Evolutionary conservation across 495 filamentous ascomycete species (phyloP), one percentile per base, ranked within the genome.

Genomic region (Choiromyces venosus): DNA sequence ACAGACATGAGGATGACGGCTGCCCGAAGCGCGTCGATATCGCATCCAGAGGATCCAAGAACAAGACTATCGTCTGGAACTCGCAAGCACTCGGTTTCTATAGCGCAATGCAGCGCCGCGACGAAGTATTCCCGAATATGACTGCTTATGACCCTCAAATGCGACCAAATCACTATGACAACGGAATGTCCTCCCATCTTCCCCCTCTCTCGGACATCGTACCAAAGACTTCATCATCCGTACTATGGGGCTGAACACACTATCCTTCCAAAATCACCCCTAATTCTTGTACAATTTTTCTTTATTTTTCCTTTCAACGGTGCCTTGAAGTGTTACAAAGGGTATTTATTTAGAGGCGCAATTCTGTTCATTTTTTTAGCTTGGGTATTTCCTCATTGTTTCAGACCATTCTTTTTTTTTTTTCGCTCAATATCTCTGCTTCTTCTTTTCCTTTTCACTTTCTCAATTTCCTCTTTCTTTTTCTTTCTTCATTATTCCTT

Each of bases 1-100:
- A 70, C 72, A 92, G 91, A 81, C 91, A 93, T 78, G 89, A 91
- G 83, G 91, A 93, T 82, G 91, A 93, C 80, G 91, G 91, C 44
- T 93, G 91, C 81, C 86, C 91, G 12, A 91, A 90, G 81, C 86
- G 91, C 42, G 89, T 90, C 80, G 89, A 93, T 65, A 81, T 81
- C 67, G 76, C 75, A 56, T 79, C 79, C 14, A 71, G 71, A 33
- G 70, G 69, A 16, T 73, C 79, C 38, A 80, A 79, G 67, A 77
- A 80, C 71, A 79, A 72, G 42, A 74, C 78, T n/a, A 76, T 80
- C 42, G 68, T 68, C 35, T 73, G 77, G 74, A 79, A 74, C 61
- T 80, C 78, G 42, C 71, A 80, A 70, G 78, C 78, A 3, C 70
- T 80, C 36, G 76, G 71, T 68, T 68, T 73, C 65, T 80, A 76